These are phyloP conservation scores for Annona squamosa DNA, from an alignment of 164 flowering plant genomes.

Conservation along the genomic window DNA sequence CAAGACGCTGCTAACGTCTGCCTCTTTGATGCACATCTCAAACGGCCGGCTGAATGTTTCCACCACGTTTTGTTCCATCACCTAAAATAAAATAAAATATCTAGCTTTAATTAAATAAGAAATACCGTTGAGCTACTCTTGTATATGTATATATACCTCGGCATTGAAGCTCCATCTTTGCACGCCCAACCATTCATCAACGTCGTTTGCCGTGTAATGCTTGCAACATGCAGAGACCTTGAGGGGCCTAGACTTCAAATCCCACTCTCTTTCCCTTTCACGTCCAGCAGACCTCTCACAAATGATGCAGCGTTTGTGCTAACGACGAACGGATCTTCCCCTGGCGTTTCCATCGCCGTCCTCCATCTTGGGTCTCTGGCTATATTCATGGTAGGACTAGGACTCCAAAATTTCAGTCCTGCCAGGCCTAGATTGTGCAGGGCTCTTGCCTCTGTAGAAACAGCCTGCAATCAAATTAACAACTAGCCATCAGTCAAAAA, in stretches of 20 bases:
- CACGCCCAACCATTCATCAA: conserved; percentile 61
- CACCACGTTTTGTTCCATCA: conserved; percentile 15
- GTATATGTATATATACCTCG: conserved; percentile 24
- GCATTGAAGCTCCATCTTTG: conserved; percentile 76
- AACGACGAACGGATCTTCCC: conserved; percentile 60
- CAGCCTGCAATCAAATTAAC: conserved; percentile 24
- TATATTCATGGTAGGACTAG: conserved; percentile 72
- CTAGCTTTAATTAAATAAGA: neutral
- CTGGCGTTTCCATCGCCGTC: conserved; percentile 71
- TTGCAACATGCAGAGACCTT: conserved; percentile 84
- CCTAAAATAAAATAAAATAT: conserved; percentile 1
- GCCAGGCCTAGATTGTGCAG: conserved; percentile 75
- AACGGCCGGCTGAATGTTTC: conserved; percentile 17
- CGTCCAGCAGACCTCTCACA: conserved; percentile 62
- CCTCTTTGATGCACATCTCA: conserved; percentile 23
- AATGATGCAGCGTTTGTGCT: conserved; percentile 52
- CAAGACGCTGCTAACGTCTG: conserved; percentile 18
- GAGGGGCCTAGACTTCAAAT: conserved; percentile 23
- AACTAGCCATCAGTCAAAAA: neutral
- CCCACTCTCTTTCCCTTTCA: conserved; percentile 6
- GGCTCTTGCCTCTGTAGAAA: conserved; percentile 79
- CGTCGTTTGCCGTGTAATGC: conserved; percentile 78
- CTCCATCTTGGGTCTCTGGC: conserved; percentile 84
- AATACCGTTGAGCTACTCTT: no score
- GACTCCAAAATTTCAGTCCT: conserved; percentile 78